A percentile compares a stretch with the other conserved stretches of the same genome.
Evolutionary conservation across 495 filamentous ascomycete species (phyloP).

Genomic region (Chaetomium fimeti): DNA sequence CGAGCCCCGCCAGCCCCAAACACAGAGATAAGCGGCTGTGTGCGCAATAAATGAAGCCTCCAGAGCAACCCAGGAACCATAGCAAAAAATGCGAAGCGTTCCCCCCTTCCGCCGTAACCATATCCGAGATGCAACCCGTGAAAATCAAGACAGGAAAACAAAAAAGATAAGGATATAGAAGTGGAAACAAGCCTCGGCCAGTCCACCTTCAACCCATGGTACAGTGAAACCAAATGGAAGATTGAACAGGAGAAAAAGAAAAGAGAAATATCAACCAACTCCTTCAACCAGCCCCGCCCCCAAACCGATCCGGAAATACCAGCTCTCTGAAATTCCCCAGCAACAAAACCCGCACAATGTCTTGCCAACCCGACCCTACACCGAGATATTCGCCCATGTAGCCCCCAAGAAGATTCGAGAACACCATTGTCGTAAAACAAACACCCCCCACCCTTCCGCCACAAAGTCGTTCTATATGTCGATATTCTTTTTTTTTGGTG

Average conservation of each 20-base stretch:
- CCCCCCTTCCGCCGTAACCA: constrained; percentile 21
- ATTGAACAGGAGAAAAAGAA: constrained; percentile 17
- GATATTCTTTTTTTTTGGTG: constrained; percentile 37
- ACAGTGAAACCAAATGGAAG: constrained; percentile 24
- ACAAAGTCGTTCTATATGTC: constrained; percentile 40
- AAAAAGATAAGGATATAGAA: constrained; percentile 23
- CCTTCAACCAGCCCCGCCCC: constrained; percentile 23
- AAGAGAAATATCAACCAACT: constrained; percentile 34
- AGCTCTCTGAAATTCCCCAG: constrained; percentile 24
- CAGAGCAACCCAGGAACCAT: constrained; percentile 18
- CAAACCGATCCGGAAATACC: constrained; percentile 25
- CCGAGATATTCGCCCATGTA: constrained; percentile 33
- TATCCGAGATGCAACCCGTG: constrained; percentile 36
- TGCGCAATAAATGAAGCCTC: constrained; percentile 14
- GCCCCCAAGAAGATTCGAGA: constrained; percentile 31
- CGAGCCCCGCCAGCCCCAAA: constrained; percentile 26
- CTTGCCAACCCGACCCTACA: constrained; percentile 29
- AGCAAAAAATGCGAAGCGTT: constrained; percentile 18
- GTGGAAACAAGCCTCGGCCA: constrained; percentile 21
- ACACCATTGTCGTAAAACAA: constrained; percentile 33
- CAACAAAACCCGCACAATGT: constrained; percentile 34
- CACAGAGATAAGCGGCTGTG: constrained; percentile 19
- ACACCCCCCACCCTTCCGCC: constrained; percentile 22
- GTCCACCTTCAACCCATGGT: constrained; percentile 32
- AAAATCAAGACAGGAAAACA: constrained; percentile 21